Percentiles rank a stretch among this genome's conserved stretches.
These are phyloP conservation scores for Purpureocillium lavendulum DNA, from an alignment of 2,329 filamentous ascomycete species.

Conservation along the genomic window DNA sequence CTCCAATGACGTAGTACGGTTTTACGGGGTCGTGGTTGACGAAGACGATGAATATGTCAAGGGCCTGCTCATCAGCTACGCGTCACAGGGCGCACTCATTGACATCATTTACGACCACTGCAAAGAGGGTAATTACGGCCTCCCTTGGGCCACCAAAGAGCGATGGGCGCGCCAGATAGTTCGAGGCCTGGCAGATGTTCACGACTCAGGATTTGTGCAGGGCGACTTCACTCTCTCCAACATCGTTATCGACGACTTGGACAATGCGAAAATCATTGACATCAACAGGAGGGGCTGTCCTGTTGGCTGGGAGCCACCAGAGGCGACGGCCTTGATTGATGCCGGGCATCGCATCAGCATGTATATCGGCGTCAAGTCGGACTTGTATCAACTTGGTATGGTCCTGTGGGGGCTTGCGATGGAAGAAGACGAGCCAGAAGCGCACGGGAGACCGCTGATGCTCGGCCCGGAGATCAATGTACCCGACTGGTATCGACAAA, in stretches of 20 bases:
- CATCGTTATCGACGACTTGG: conserved; percentile 79
- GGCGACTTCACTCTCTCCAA: conserved; percentile 97
- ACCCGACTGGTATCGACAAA: conserved; percentile 68
- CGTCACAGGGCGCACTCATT: conserved; percentile 77
- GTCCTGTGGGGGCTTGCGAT: conserved; percentile 87
- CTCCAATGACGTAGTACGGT: conserved; percentile 71
- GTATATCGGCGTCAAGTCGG: conserved; percentile 97
- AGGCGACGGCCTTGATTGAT: conserved; percentile 76
- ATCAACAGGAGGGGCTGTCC: conserved; percentile 97
- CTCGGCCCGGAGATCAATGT: conserved; percentile 52
- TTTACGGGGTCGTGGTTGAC: conserved; percentile 83
- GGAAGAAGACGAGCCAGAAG: conserved; percentile 83
- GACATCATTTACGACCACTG: conserved; percentile 79
- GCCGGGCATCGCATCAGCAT: conserved; percentile 87
- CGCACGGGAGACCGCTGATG: conserved; percentile 60
- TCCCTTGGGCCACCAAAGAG: conserved; percentile 66
- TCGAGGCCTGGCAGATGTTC: conserved; percentile 80
- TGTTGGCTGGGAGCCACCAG: conserved; percentile 94
- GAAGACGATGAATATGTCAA: conserved; percentile 79
- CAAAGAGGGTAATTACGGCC: conserved; percentile 44
- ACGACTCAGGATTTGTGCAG: conserved; percentile 93
- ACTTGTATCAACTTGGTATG: conserved; percentile 95
- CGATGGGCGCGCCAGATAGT: conserved; percentile 91
- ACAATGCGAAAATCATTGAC: conserved; percentile 93
- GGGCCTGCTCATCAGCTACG: conserved; percentile 82